Evolutionary conservation across 1,139 yeast genomes (phyloP).

Genomic region (Yamadazyma dendronema): DNA sequence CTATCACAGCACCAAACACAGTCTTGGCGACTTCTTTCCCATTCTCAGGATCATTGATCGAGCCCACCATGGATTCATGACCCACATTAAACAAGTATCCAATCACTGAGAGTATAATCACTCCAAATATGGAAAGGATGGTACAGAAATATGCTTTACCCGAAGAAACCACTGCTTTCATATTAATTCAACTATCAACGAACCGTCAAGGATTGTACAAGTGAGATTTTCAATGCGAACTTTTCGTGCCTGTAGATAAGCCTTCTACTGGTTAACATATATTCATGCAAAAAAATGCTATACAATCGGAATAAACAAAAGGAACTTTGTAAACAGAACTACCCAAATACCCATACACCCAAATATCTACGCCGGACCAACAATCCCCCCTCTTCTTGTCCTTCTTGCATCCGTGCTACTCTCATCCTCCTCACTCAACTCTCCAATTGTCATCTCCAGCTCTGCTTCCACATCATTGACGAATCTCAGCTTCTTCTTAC

Average conservation of each 20-base stretch:
- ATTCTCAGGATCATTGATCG: slow-evolving; percentile 84
- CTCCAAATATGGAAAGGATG: slow-evolving; percentile 84
- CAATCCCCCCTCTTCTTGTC: neutral
- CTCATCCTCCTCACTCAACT: slow-evolving; percentile 8
- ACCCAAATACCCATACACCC: too few relatives aligned
- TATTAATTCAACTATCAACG: slow-evolving; percentile 8
- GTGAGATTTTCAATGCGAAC: too few relatives aligned
- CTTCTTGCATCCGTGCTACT: neutral
- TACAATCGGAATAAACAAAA: too few relatives aligned
- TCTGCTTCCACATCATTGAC: slow-evolving; percentile 3
- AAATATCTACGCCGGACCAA: neutral
- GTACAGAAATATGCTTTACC: slow-evolving; percentile 96
- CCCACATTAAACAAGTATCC: slow-evolving; percentile 77
- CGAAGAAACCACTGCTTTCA: slow-evolving; percentile 45
- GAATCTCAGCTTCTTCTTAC: slow-evolving; percentile 16
- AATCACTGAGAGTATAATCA: slow-evolving; percentile 79
- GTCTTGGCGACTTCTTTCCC: slow-evolving; percentile 94
- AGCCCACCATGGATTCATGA: slow-evolving; percentile 92
- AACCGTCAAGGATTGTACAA: neutral
- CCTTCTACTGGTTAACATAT: too few relatives aligned
- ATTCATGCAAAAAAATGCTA: too few relatives aligned
- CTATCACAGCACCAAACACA: slow-evolving; percentile 83
- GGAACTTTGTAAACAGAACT: too few relatives aligned
- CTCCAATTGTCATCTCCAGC: slow-evolving; percentile 11
- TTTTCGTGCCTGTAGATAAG: too few relatives aligned